Evolutionary conservation across 2,329 filamentous ascomycete genomes (phyloP).

Genomic region (Dactylonectria estremocensis): DNA sequence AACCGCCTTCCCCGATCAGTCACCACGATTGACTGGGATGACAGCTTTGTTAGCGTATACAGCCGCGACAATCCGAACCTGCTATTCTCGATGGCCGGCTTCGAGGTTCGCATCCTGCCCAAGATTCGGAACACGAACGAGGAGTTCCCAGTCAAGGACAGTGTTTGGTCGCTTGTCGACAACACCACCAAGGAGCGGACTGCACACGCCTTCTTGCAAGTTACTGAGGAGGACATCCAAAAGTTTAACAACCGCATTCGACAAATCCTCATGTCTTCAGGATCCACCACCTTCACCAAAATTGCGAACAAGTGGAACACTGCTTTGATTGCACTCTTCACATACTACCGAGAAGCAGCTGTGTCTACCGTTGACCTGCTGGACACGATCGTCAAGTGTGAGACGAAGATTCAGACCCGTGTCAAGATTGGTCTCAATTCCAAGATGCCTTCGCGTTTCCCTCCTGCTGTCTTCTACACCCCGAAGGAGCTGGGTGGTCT

Average conservation of each 20-base stretch:
- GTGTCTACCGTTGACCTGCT: conserved; percentile 95
- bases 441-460: conserved; percentile 99
- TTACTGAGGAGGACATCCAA: conserved; percentile 97
- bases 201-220: conserved; percentile 96
- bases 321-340: conserved; percentile 95
- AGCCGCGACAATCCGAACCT: conserved; percentile 98
- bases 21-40: conserved; percentile 99
- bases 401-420: conserved; percentile 98
- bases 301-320: conserved; percentile 99
- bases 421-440: conserved; percentile 99
- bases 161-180: conserved; percentile 97
- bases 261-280: conserved; percentile 99
- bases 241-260: conserved; percentile 99
- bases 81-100: conserved; percentile 97
- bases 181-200: conserved; percentile 98
- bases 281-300: conserved; percentile 99
- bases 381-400: conserved; percentile 98
- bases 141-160: conserved; percentile 97
- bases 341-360: conserved; percentile 97
- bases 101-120: conserved; percentile 95
- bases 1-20: conserved; percentile 94
- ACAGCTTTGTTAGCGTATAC: conserved; percentile 98
- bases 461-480: conserved; percentile 98
- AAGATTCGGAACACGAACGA: conserved; percentile 97
- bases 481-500: conserved; percentile 97